These are phyloP conservation scores for Stagonosporopsis tanaceti DNA, from an alignment of 2,329 filamentous ascomycete genomes.

Conservation along the genomic window DNA sequence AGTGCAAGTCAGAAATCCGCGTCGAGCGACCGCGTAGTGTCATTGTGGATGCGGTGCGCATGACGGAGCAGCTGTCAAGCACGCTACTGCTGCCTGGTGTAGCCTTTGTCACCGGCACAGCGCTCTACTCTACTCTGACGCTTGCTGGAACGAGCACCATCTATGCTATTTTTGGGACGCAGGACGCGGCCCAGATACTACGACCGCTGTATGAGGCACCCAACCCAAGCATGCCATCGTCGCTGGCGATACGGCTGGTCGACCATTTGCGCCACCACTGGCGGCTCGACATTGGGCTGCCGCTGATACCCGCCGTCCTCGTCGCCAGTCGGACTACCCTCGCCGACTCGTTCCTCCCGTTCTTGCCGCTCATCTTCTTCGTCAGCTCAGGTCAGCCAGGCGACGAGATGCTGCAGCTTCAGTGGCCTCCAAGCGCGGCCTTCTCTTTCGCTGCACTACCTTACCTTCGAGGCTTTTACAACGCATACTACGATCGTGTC, in stretches of 20 bases:
- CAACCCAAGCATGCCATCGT: constrained; percentile 41
- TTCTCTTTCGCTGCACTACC: constrained; percentile 72
- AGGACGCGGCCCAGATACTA: constrained; percentile 66
- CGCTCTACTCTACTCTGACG: constrained; percentile 55
- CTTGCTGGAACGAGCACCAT: constrained; percentile 69
- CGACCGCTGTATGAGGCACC: constrained; percentile 47
- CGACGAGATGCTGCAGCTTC: constrained; percentile 58
- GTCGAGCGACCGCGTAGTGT: constrained; percentile 78
- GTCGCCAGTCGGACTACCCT: constrained; percentile 72
- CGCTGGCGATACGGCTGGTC: constrained; percentile 44
- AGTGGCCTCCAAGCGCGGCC: constrained; percentile 72
- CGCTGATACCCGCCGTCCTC: constrained; percentile 72
- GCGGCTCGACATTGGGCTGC: constrained; percentile 66
- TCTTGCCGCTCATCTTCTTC: constrained; percentile 69
- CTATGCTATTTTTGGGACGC: constrained; percentile 70
- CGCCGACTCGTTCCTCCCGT: constrained; percentile 69
- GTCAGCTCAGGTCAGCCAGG: constrained; percentile 59
- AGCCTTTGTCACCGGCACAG: constrained; percentile 61
- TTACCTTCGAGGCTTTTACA: constrained; percentile 70
- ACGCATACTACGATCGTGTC: constrained; percentile 66
- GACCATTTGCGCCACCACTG: constrained; percentile 52
- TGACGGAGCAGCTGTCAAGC: constrained; percentile 64
- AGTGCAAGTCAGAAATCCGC: constrained; percentile 84
- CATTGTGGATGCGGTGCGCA: constrained; percentile 72
- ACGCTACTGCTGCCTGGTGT: constrained; percentile 71